Conservation (phyloP, 2,329 filamentous ascomycete species). For the Pseudopyricularia javanii region DNA sequence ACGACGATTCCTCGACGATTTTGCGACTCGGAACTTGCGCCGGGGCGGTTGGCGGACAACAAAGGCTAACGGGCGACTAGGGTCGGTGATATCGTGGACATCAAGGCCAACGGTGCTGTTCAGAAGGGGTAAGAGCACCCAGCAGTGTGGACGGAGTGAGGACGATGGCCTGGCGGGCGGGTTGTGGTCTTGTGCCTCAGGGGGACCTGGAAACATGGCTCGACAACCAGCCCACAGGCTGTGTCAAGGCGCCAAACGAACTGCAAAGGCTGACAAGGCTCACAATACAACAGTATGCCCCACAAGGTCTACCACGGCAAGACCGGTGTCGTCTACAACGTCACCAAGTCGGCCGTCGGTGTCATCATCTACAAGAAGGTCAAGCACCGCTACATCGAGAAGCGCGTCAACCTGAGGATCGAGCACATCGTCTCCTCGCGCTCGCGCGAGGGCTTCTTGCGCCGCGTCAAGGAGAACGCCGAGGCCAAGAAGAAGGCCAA, state of each 20-base stretch:
- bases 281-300: slow-evolving; percentile 58
- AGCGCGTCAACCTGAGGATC: slow-evolving; percentile 97
- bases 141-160: too few relatives aligned
- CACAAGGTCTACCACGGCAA: slow-evolving; percentile 99
- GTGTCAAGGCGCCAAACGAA: slow-evolving; percentile 2
- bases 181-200: background rate
- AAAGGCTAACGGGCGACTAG: slow-evolving; percentile 37
- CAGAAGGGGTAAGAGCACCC: slow-evolving; percentile 75
- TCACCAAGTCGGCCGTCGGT: slow-evolving; percentile 93
- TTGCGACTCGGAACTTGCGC: background rate
- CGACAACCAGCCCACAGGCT: background rate
- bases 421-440: slow-evolving; percentile 94
- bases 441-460: slow-evolving; percentile 93
- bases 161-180: background rate
- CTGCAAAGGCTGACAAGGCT: slow-evolving; percentile 19
- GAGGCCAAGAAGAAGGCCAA: slow-evolving; percentile 87
- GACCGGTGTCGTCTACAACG: slow-evolving; percentile 97
- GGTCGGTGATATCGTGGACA: slow-evolving; percentile 97
- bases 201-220: background rate
- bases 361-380: slow-evolving; percentile 99
- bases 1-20: background rate
- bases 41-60: background rate
- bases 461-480: slow-evolving; percentile 93
- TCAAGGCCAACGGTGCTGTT: slow-evolving; percentile 96
- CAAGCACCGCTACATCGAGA: slow-evolving; percentile 99